Conservation (phyloP, 2,329 filamentous ascomycete species). For the Fusarium pseudonygamai region DNA sequence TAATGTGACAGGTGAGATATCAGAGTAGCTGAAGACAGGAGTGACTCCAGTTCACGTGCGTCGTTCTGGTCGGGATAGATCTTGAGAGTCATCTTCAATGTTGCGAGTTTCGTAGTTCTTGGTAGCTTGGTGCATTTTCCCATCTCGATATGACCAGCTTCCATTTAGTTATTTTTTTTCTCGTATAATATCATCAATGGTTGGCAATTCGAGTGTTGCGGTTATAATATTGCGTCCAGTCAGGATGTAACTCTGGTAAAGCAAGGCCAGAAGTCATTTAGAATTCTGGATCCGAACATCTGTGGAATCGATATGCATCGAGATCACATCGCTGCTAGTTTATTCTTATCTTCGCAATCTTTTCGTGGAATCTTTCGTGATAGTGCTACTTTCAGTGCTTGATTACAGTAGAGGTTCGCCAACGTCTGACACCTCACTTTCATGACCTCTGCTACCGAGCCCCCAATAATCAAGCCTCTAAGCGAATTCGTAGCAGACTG, state of each 20-base stretch:
- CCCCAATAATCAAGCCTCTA: no score
- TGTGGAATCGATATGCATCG: not conserved
- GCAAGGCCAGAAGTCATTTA: not conserved
- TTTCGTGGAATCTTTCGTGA: not conserved
- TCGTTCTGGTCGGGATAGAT: not conserved
- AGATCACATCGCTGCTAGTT: fast-evolving
- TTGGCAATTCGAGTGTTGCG: not conserved
- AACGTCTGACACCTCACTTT: not conserved
- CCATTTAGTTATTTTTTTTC: not conserved
- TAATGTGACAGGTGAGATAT: not conserved
- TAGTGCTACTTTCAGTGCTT: not conserved
- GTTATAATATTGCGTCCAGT: not conserved
- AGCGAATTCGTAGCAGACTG: fast-evolving
- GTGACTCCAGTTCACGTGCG: not conserved
- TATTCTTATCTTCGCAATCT: no score
- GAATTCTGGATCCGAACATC: no score
- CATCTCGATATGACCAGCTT: not conserved
- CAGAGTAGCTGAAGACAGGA: not conserved
- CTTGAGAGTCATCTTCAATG: not conserved
- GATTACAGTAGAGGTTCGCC: not conserved
- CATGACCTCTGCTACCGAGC: not conserved
- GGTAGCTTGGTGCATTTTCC: not conserved
- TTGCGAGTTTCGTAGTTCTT: not conserved
- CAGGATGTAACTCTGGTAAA: not conserved
- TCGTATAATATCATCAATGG: not conserved